phyloP scores from a whole-genome alignment of 192 early-diverging fungal genomes.

The Coemansia umbellata region DNA sequence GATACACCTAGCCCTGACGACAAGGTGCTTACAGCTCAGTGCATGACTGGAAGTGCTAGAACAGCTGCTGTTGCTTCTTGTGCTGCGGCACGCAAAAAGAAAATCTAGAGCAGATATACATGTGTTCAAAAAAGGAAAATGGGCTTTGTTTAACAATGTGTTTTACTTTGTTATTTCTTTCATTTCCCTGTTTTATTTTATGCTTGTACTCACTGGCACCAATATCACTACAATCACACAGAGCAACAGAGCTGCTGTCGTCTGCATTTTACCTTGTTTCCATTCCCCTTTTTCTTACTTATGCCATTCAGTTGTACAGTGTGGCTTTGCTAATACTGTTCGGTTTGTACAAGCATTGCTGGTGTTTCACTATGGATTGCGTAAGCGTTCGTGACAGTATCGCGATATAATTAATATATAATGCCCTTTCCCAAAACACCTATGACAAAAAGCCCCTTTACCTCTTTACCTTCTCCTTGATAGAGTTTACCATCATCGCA shows the following conservation, averaged over 20 bases:
- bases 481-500: not conserved
- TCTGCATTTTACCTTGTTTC: too few species aligned
- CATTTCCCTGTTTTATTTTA: not conserved
- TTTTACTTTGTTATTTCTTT: too few species aligned
- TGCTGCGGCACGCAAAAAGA: not conserved
- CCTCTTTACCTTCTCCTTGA: not conserved
- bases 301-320: too few species aligned
- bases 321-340: not conserved
- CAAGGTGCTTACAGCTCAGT: conserved; percentile 61
- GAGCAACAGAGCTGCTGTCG: too few species aligned
- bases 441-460: not conserved
- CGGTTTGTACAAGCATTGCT: not conserved
- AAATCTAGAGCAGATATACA: too few species aligned
- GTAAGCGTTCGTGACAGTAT: not conserved
- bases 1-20: conserved; percentile 83
- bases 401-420: too few species aligned
- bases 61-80: not conserved
- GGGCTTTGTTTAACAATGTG: too few species aligned
- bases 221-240: not conserved
- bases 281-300: too few species aligned
- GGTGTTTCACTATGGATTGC: not conserved
- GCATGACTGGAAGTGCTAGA: conserved; percentile 12
- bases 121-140: too few species aligned
- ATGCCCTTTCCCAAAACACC: too few species aligned
- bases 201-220: not conserved